These are phyloP conservation scores for Silybum marianum DNA, from an alignment of 129 eudicot species.

Conservation along the genomic window DNA sequence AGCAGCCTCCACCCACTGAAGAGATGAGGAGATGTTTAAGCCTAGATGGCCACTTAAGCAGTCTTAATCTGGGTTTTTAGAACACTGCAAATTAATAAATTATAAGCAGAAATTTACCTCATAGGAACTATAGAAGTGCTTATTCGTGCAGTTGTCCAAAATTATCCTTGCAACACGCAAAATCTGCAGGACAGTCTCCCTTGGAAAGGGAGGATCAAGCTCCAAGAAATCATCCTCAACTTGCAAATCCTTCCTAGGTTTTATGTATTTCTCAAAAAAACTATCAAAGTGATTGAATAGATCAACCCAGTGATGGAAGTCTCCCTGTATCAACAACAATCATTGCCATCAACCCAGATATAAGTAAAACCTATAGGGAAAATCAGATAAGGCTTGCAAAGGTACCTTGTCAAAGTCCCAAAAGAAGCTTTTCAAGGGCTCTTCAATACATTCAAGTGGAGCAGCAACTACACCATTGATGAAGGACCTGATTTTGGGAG, in stretches of 20 bases:
- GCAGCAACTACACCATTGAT: constrained; percentile 65
- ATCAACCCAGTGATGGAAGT: constrained; percentile 97
- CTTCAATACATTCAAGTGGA: constrained; percentile 81
- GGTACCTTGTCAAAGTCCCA: constrained; percentile 98
- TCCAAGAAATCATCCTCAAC: constrained; percentile 73
- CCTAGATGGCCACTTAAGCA: neutral
- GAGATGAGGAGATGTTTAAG: neutral
- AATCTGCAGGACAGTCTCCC: constrained; percentile 88
- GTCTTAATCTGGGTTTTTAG: neutral
- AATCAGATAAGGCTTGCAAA: constrained; percentile 19
- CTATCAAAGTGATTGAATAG: constrained; percentile 90
- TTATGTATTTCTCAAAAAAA: constrained; percentile 84
- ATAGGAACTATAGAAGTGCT: constrained; percentile 87
- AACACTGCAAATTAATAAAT: neutral
- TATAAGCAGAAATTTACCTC: constrained; percentile 58
- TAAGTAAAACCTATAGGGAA: neutral
- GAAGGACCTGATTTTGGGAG: constrained; percentile 83
- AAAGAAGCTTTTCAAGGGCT: constrained; percentile 68
- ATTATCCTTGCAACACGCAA: constrained; percentile 85
- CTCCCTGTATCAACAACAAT: constrained; percentile 70
- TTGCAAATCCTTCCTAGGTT: constrained; percentile 90
- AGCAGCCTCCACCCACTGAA: neutral
- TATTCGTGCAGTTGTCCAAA: constrained; percentile 92
- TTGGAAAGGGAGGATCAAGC: constrained; percentile 89
- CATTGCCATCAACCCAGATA: constrained; percentile 17